Conservation (phyloP, 2,329 filamentous ascomycete genomes). For the Xylaria sp. region DNA sequence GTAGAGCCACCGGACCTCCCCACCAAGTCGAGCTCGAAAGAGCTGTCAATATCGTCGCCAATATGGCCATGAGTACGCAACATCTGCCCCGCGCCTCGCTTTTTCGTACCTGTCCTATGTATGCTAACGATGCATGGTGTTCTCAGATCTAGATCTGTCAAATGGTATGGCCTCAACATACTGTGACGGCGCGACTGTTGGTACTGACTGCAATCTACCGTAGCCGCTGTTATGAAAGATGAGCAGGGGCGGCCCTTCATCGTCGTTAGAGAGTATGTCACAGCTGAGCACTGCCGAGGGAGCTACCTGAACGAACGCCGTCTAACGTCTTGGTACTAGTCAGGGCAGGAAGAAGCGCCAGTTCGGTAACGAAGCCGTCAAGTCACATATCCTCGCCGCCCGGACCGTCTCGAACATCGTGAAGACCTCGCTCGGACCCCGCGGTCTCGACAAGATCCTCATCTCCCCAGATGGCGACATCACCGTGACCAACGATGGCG, state of each 20-base stretch:
- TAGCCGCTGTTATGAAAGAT: constrained; percentile 86
- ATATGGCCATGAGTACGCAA: constrained; percentile 65
- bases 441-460: constrained; percentile 97
- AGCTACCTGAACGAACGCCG: constrained; percentile 4
- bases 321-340: constrained; percentile 52
- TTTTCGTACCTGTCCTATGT: constrained; percentile 4
- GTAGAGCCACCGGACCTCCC: not conserved
- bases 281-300: not conserved
- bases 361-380: constrained; percentile 95
- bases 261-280: constrained; percentile 89
- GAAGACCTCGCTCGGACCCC: constrained; percentile 93
- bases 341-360: constrained; percentile 98
- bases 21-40: constrained; percentile 36
- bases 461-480: constrained; percentile 99
- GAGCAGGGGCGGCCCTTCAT: constrained; percentile 98
- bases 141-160: constrained; percentile 77
- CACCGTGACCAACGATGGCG: constrained; percentile 98
- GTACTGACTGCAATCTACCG: constrained; percentile 30
- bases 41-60: constrained; percentile 43
- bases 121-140: constrained; percentile 35
- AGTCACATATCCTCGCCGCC: constrained; percentile 96
- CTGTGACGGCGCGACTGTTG: not conserved
- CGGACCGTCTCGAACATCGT: constrained; percentile 96
- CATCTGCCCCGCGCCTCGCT: constrained; percentile 22
- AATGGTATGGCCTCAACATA: constrained; percentile 65